phyloP scores from a whole-genome alignment of 495 filamentous ascomycete species.

The Elasticomyces elasticus region DNA sequence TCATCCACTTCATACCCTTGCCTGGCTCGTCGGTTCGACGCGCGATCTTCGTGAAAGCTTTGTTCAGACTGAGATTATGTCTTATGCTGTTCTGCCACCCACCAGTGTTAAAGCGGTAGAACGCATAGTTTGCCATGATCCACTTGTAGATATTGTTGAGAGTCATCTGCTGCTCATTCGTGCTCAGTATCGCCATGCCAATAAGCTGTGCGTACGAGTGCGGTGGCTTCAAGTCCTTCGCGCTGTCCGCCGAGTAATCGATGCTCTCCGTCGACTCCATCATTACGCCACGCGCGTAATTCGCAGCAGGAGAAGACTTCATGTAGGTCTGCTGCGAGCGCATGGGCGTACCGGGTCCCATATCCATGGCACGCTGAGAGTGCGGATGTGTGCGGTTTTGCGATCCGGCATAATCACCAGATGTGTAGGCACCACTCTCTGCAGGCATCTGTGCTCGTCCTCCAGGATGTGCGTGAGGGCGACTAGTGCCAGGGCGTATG shows the following conservation, averaged over 20 bases:
- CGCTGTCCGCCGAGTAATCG: slow-evolving; percentile 72
- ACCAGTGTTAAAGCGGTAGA: slow-evolving; percentile 69
- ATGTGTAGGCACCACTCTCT: background rate
- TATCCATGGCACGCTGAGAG: slow-evolving; percentile 13
- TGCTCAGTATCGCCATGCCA: slow-evolving; percentile 83
- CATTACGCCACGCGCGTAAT: slow-evolving; percentile 57
- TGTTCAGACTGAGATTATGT: slow-evolving; percentile 89
- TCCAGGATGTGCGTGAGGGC: slow-evolving; percentile 9
- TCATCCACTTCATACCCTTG: slow-evolving; percentile 98
- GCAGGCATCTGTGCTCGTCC: slow-evolving; percentile 7
- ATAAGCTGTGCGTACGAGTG: slow-evolving; percentile 97
- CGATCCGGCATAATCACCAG: slow-evolving; percentile 2
- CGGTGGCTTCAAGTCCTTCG: slow-evolving; percentile 83
- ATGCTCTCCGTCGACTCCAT: slow-evolving; percentile 68
- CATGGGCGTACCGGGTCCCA: slow-evolving; percentile 20
- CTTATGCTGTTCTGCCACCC: slow-evolving; percentile 99
- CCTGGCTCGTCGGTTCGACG: slow-evolving; percentile 88
- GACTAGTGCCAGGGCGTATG: background rate
- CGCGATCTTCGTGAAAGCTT: slow-evolving; percentile 83
- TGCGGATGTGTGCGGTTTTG: slow-evolving; percentile 20
- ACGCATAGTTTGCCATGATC: slow-evolving; percentile 81
- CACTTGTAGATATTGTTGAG: slow-evolving; percentile 83
- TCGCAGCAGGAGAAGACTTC: slow-evolving; percentile 20
- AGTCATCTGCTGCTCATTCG: slow-evolving; percentile 73
- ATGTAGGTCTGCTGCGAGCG: slow-evolving; percentile 13